Base-by-base conservation (phyloP, 2,329 filamentous ascomycete species). In the Pseudopithomyces maydicus region DNA sequence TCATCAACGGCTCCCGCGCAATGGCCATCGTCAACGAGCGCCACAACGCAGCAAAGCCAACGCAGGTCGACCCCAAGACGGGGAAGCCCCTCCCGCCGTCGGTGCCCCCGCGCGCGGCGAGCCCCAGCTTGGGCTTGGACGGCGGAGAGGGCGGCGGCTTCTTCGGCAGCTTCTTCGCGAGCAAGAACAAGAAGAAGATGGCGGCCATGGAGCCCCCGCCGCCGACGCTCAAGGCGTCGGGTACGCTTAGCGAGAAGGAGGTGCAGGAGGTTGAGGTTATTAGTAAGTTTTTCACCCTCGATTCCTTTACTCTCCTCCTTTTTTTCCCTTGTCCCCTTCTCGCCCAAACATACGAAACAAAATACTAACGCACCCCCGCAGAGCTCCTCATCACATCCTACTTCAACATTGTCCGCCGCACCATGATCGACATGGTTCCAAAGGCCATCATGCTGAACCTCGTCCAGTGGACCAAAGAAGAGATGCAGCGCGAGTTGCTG, bases 141-240 rank as follows among this genome's bases (percentile, higher is more conserved):
- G 48, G 91, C 73, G 81, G 72, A 6, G 81, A 74, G 10, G 71
- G 76, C 15, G 70, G 84, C 58, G 92, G 94, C 36, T 99, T 99
- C 85, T 99, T 99, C 70, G 95, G 95, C 67, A 96, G 91, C 72
- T 99, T 99, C 85, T 99, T 97, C 74, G 92, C 95, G 11, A 93
- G 91, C 73, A 99, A 98, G 86, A 99, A 98, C 82, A 99, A 98
- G 88, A 99, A 99, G 86, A 98, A 97, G 89, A 96, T 96, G 80
- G 95, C 95, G n/a, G 93, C 94, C 46, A 99, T 99, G 95, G 95
- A 99, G 76, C 84, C 95, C 14, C 95, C 95, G 38, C 95, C 95
- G 61, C 87, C 95, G 29, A 94, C 88, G 41, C 86, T 99, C 56
- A 99, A 97, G 82, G 95, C 95, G 33, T 96, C 92, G 2, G 94